These are phyloP conservation scores for Penicillium rolfsii DNA, from an alignment of 2,329 filamentous ascomycete species.

Conservation along the genomic window DNA sequence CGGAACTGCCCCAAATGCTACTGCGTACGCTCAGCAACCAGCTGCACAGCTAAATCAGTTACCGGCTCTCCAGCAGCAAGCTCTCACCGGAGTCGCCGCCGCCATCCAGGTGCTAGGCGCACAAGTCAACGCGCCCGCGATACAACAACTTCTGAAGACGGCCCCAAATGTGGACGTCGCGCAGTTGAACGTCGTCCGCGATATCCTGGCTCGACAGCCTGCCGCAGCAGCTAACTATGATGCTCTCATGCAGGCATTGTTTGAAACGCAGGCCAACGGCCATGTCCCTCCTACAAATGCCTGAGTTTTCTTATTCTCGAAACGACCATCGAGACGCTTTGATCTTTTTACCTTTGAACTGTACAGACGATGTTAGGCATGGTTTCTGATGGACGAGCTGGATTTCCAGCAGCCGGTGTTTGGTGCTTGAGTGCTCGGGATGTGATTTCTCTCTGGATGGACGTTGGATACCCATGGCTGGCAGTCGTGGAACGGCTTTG, in stretches of 20 bases:
- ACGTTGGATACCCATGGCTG: conserved; percentile 22
- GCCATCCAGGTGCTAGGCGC: conserved; percentile 68
- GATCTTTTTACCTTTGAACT: conserved; percentile 15
- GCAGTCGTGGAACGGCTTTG: conserved; percentile 8
- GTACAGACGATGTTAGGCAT: conserved; percentile 25
- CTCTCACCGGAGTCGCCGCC: conserved; percentile 55
- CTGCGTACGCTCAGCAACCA: conserved; percentile 26
- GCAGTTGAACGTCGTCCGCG: conserved; percentile 74
- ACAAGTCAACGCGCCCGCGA: conserved; percentile 65
- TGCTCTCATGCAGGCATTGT: conserved; percentile 47
- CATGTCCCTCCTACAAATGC: conserved; percentile 29
- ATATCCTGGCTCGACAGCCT: conserved; percentile 68
- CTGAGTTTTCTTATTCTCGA: conserved; percentile 14
- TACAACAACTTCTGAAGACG: conserved; percentile 70
- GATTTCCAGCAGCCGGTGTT: conserved; percentile 16
- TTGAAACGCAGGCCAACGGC: conserved; percentile 41
- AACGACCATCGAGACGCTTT: conserved; percentile 4
- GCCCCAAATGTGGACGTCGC: conserved; percentile 68
- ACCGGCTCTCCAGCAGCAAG: conserved; percentile 35
- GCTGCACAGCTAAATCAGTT: conserved; percentile 18
- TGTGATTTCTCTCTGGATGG: conserved; percentile 19
- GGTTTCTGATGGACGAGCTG: not conserved
- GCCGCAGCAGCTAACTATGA: conserved; percentile 64
- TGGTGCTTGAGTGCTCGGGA: conserved; percentile 11
- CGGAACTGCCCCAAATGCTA: conserved; percentile 19